A percentile compares a stretch with the other conserved stretches of the same genome.
These are phyloP conservation scores for Penium margaritaceum DNA, from an alignment of 139 green algal species.

Conservation along the genomic window DNA sequence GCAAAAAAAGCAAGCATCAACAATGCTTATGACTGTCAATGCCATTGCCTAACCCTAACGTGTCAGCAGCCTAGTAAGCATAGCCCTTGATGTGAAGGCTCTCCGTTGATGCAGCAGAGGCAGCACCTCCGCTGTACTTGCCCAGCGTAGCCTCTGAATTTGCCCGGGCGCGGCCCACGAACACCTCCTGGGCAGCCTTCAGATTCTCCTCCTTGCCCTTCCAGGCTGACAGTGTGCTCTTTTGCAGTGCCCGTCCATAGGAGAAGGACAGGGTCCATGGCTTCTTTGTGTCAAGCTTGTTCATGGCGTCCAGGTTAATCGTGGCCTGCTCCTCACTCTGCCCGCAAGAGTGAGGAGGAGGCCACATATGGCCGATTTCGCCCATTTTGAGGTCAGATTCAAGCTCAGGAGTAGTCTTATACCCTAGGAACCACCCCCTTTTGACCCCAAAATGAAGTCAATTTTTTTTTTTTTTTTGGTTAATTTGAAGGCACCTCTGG, in stretches of 20 bases:
- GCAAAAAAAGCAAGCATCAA: too few species aligned
- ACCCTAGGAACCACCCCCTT: too few species aligned
- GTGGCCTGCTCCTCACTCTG: slow-evolving; percentile 73
- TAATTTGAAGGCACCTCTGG: too few species aligned
- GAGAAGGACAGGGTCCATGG: slow-evolving; percentile 89
- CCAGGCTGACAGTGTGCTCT: slow-evolving; percentile 48
- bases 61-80: slow-evolving; percentile 84
- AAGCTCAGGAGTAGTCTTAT: too few species aligned
- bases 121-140: slow-evolving; percentile 74
- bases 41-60: too few species aligned
- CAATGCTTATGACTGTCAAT: too few species aligned
- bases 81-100: slow-evolving; percentile 93
- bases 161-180: slow-evolving; percentile 82
- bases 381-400: too few species aligned
- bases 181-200: slow-evolving; percentile 71
- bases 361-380: too few species aligned
- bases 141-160: slow-evolving; percentile 90
- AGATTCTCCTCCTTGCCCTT: slow-evolving; percentile 78
- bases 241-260: slow-evolving; percentile 83
- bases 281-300: slow-evolving; percentile 47
- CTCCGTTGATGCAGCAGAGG: slow-evolving; percentile 57
- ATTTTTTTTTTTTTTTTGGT: too few species aligned
- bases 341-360: too few species aligned
- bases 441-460: too few species aligned
- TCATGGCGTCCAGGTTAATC: slow-evolving; percentile 77